These are phyloP conservation scores for Sporisorium sorghi DNA, from an alignment of 1,284 basidiomycete species.

Conservation along the genomic window DNA sequence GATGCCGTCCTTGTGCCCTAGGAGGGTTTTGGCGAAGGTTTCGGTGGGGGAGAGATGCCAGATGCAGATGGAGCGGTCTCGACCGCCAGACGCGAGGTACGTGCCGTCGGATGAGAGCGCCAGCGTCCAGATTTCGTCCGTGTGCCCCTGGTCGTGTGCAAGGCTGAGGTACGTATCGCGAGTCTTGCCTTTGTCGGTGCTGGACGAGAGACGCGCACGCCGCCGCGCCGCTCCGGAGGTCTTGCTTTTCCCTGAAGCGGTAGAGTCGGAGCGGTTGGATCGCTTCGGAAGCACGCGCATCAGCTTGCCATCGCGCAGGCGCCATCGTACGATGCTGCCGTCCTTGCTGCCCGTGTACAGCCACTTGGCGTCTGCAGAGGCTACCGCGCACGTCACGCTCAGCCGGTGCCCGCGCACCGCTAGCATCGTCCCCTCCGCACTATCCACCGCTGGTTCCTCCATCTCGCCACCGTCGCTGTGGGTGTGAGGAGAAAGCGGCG, in stretches of 20 bases:
- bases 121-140: slow-evolving; percentile 83
- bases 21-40: slow-evolving; percentile 80
- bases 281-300: slow-evolving; percentile 49
- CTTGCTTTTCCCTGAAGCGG: slow-evolving; percentile 18
- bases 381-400: slow-evolving; percentile 80
- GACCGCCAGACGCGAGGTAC: slow-evolving; percentile 86
- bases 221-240: slow-evolving; percentile 50
- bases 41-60: slow-evolving; percentile 39
- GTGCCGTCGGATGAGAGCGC: slow-evolving; percentile 87
- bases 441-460: not conserved
- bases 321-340: slow-evolving; percentile 63
- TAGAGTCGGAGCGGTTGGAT: slow-evolving; percentile 14
- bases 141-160: slow-evolving; percentile 80
- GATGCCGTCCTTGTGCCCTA: slow-evolving; percentile 60
- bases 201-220: slow-evolving; percentile 23
- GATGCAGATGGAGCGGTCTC: slow-evolving; percentile 75
- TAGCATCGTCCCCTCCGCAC: slow-evolving; percentile 13
- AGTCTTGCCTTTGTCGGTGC: slow-evolving; percentile 3
- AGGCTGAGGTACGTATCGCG: slow-evolving; percentile 57
- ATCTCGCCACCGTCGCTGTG: not conserved
- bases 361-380: slow-evolving; percentile 77
- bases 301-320: slow-evolving; percentile 62
- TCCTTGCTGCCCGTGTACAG: slow-evolving; percentile 71
- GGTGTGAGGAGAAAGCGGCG: not conserved
- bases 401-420: slow-evolving; percentile 79